Percentiles rank a stretch among this genome's conserved stretches.
These are phyloP conservation scores for Eimeria acervulina DNA, from an alignment of 169 alveolate species.

Conservation along the genomic window DNA sequence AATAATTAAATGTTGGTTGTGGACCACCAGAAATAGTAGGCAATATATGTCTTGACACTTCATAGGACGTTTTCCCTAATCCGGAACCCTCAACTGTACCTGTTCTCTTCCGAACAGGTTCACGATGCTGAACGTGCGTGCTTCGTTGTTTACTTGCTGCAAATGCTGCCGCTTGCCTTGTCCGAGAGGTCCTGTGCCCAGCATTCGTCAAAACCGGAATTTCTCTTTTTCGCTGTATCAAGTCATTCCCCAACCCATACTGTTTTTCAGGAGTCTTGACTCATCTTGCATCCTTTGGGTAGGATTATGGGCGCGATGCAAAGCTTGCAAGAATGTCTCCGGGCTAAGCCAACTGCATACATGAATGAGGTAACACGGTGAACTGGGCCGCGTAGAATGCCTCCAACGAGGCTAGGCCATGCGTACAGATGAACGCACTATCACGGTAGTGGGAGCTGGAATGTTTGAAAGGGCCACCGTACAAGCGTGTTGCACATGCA, in stretches of 20 bases:
- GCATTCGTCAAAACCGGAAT: not conserved
- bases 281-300: not conserved
- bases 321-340: not conserved
- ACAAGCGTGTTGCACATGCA: not conserved
- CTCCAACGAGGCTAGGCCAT: no score
- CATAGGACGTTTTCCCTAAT: not conserved
- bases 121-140: not conserved
- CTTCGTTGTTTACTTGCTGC: not conserved
- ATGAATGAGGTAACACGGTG: no score
- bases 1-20: no score
- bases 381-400: no score
- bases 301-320: not conserved
- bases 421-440: not conserved
- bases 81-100: not conserved
- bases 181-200: no score
- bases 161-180: not conserved
- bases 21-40: not conserved
- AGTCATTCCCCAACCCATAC: not conserved
- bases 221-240: not conserved
- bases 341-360: not conserved
- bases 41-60: not conserved
- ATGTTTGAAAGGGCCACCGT: not conserved
- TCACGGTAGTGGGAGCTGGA: not conserved
- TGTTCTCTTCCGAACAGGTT: not conserved
- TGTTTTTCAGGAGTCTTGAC: not conserved